These are phyloP conservation scores for Apiospora saccharicola DNA, from an alignment of 2,329 filamentous ascomycete species.

Conservation along the genomic window DNA sequence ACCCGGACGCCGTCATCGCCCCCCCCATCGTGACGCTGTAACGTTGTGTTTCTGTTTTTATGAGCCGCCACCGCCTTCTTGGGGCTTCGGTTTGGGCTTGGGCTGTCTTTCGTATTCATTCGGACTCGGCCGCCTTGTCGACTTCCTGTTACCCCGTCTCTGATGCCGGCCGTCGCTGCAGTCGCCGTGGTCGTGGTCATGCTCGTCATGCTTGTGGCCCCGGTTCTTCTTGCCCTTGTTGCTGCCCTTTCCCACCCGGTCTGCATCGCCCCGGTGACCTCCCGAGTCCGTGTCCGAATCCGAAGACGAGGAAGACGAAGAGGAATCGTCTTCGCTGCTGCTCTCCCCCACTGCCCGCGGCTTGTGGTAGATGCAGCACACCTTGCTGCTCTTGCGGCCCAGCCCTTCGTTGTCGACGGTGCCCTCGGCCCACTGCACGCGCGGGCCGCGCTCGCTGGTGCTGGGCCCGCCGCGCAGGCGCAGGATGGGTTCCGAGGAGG, in stretches of 20 bases:
- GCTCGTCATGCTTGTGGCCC: slow-evolving; percentile 36
- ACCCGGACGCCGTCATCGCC: no score
- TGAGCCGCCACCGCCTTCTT: slow-evolving; percentile 25
- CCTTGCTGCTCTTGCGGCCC: slow-evolving; percentile 94
- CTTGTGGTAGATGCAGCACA: slow-evolving; percentile 99
- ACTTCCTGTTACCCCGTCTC: slow-evolving; percentile 47
- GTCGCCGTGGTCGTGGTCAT: slow-evolving; percentile 48
- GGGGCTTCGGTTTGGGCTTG: slow-evolving; percentile 54
- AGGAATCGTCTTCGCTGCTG: slow-evolving; percentile 69
- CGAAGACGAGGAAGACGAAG: slow-evolving; percentile 60
- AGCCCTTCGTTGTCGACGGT: slow-evolving; percentile 96
- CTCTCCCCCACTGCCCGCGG: slow-evolving; percentile 84
- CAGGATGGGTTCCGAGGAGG: slow-evolving; percentile 49
- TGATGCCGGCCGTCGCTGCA: slow-evolving; percentile 47
- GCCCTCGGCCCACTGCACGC: slow-evolving; percentile 90
- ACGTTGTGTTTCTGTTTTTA: neutral
- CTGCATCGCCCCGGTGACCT: slow-evolving; percentile 39
- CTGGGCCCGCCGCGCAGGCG: slow-evolving; percentile 59
- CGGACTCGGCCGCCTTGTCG: slow-evolving; percentile 67
- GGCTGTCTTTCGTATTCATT: slow-evolving; percentile 85
- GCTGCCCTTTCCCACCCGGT: slow-evolving; percentile 11
- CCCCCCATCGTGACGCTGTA: neutral
- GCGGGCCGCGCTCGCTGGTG: slow-evolving; percentile 53
- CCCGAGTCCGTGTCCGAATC: slow-evolving; percentile 64
- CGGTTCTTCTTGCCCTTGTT: slow-evolving; percentile 28